A percentile compares a stretch with the other conserved stretches of the same genome.
Evolutionary conservation across 1,284 basidiomycete genomes (phyloP).

Genomic region (Moesziomyces parantarcticus): DNA sequence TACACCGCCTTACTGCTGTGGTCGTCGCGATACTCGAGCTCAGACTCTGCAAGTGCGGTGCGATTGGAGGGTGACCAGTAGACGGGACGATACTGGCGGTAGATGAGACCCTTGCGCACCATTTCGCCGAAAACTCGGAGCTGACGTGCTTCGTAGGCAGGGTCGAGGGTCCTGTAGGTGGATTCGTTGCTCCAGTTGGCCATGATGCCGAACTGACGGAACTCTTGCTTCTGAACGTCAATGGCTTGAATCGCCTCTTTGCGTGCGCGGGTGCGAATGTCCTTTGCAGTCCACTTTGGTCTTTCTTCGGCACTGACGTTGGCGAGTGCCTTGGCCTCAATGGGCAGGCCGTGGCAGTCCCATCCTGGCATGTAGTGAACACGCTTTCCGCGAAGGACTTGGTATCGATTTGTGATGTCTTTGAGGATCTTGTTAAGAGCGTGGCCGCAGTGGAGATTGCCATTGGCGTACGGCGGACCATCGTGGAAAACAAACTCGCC

Average conservation of each 20-base stretch:
- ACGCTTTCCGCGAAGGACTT: slow-evolving; percentile 80
- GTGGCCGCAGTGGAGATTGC: slow-evolving; percentile 93
- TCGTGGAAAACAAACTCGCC: slow-evolving; percentile 85
- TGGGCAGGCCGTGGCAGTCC: slow-evolving; percentile 98
- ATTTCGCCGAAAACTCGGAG: slow-evolving; percentile 86
- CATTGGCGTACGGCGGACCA: slow-evolving; percentile 98
- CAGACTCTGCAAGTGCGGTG: slow-evolving; percentile 94
- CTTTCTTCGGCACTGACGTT: slow-evolving; percentile 72
- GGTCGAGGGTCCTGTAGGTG: slow-evolving; percentile 79
- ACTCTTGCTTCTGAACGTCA: slow-evolving; percentile 81
- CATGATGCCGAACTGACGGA: slow-evolving; percentile 87
- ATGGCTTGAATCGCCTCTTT: slow-evolving; percentile 82
- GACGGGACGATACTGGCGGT: slow-evolving; percentile 87
- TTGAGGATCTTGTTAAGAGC: slow-evolving; percentile 97
- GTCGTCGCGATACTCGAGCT: slow-evolving; percentile 88
- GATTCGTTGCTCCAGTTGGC: slow-evolving; percentile 83
- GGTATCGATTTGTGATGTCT: slow-evolving; percentile 92
- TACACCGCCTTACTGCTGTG: slow-evolving; percentile 89
- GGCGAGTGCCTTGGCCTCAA: slow-evolving; percentile 69
- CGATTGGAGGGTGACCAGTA: slow-evolving; percentile 95
- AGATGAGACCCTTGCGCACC: slow-evolving; percentile 83
- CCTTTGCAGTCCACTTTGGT: slow-evolving; percentile 44
- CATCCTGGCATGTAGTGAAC: slow-evolving; percentile 96
- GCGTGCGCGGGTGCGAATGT: slow-evolving; percentile 80
- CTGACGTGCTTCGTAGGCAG: slow-evolving; percentile 87